Evolutionary conservation across 2,329 filamentous ascomycete species (phyloP).

Genomic region (Colletotrichum horii): DNA sequence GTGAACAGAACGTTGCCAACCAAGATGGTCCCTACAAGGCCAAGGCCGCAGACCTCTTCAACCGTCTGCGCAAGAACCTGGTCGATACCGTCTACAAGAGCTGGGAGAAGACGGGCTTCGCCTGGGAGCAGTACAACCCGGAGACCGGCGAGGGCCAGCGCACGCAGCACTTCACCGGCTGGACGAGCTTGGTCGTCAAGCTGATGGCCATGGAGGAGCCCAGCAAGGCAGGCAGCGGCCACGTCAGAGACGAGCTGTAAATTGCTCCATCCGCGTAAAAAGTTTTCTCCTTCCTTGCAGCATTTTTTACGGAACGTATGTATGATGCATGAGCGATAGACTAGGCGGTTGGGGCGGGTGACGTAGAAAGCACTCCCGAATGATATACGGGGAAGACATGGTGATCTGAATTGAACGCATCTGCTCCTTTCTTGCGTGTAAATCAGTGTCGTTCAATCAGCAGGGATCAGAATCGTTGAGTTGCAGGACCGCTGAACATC

Average conservation of each 20-base stretch:
- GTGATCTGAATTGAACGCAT: neutral
- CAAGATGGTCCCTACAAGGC: slow-evolving; percentile 70
- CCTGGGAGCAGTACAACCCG: slow-evolving; percentile 98
- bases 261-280: neutral
- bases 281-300: neutral
- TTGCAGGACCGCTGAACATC: neutral
- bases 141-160: slow-evolving; percentile 92
- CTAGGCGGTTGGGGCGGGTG: neutral
- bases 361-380: neutral
- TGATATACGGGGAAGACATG: neutral
- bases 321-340: slow-evolving; percentile 4
- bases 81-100: slow-evolving; percentile 87
- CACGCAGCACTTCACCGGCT: slow-evolving; percentile 97
- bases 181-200: slow-evolving; percentile 98
- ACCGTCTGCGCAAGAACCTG: slow-evolving; percentile 78
- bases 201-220: slow-evolving; percentile 93
- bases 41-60: slow-evolving; percentile 77
- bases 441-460: neutral
- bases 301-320: neutral
- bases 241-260: slow-evolving; percentile 54
- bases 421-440: neutral
- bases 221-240: slow-evolving; percentile 27
- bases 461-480: neutral
- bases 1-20: slow-evolving; percentile 65
- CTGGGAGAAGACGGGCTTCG: slow-evolving; percentile 93